Conservation (phyloP, 495 filamentous ascomycete species). For the Penicillium soppii region DNA sequence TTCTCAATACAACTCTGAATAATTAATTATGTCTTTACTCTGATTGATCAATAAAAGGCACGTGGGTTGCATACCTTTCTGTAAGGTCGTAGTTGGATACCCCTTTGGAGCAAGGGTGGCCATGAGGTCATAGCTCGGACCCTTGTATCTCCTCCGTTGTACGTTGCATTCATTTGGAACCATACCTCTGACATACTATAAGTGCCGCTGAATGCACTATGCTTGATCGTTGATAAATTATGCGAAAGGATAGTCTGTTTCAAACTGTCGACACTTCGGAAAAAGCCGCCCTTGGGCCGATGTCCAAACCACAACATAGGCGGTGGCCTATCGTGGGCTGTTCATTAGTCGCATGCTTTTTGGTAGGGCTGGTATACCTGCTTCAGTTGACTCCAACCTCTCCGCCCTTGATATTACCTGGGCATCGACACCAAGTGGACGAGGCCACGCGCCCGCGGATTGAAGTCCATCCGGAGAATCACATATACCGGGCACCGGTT, state of each 20-base stretch:
- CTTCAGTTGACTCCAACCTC: background rate
- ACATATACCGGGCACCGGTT: slow-evolving; percentile 31
- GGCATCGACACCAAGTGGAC: background rate
- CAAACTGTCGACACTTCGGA: background rate
- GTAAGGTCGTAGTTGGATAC: slow-evolving; percentile 6
- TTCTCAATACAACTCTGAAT: background rate
- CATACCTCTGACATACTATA: no score
- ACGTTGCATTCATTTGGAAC: background rate
- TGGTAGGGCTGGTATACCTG: slow-evolving; percentile 20
- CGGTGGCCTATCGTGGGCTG: slow-evolving; percentile 10
- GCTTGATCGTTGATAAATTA: background rate
- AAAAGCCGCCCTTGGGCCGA: background rate
- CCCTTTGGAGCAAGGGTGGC: background rate
- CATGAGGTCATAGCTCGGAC: background rate
- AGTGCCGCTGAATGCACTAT: background rate
- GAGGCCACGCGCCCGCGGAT: slow-evolving; percentile 21
- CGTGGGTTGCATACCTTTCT: slow-evolving; percentile 5
- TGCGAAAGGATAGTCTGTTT: background rate
- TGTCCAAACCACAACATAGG: background rate
- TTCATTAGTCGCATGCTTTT: slow-evolving; percentile 12
- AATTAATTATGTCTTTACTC: background rate
- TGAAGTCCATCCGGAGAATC: slow-evolving; percentile 39
- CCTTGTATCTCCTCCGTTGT: background rate
- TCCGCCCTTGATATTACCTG: slow-evolving; percentile 1
- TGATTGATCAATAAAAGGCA: slow-evolving; percentile 1